Base-by-base conservation (phyloP, 1,139 yeast genomes). In the Taphrina deformans region DNA sequence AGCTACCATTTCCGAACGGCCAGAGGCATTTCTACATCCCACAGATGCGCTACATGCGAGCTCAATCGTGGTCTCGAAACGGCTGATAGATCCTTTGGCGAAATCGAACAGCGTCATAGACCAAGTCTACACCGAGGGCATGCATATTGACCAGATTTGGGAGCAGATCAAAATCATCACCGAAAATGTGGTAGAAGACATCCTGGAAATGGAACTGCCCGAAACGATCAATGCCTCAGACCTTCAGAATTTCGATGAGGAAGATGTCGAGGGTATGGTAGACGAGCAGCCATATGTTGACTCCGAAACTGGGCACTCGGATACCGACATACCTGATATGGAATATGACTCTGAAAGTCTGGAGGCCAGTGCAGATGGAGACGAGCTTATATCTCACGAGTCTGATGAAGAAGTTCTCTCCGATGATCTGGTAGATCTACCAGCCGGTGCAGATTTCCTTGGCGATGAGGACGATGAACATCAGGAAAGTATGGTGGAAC, bases 81-180 rank as follows among this genome's bases (percentile, higher is more conserved):
- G 51, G 24, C 33, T 65, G 35, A 61, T 88, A 63, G 95, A 88
- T 72, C 90, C 92, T 5, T 79, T 88, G 58, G 82, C 88, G 3
- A 77, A 79, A 63, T 76, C 80, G 35, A 84, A 84, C 73, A 85
- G 95, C 0, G 79, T 93, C 44, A 69, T 69, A 56, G 96, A 92
- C 75, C 91, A 89, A 73, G 81, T 93, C 29, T 85, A 87, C 71
- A 81, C 88, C 27, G 96, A 90, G 64, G 98, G 97, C 0, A 79
- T 93, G 66, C 97, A 89, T 74, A 86, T 96, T 16, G 84, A 88
- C 50, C 98, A 93, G 74, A 92, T 93, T 0, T 93, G 92, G 89
- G 96, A 96, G 64, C 98, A 93, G 75, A 86, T 90, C 2, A 89
- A 88, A 75, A 82, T 93, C 79, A 87, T 93, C 31, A 79, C 60